phyloP scores from a whole-genome alignment of 257 asterid species.

The Nicotiana undulata region DNA sequence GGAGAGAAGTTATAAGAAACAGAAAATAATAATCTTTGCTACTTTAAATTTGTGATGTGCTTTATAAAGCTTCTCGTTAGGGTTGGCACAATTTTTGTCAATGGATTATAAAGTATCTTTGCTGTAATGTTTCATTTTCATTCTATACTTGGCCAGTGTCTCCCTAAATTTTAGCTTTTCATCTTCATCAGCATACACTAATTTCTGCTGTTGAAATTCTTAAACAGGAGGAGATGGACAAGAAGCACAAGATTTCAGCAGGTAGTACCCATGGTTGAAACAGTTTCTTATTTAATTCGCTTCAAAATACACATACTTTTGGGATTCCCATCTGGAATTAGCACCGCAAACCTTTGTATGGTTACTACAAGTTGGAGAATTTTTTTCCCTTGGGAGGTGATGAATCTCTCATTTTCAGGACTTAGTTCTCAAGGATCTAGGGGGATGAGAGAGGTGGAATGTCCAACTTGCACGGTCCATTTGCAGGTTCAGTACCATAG shows the following conservation, averaged over 20 bases:
- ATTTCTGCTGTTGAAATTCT: constrained; percentile 13
- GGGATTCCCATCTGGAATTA: background rate
- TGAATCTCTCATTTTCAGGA: constrained; percentile 27
- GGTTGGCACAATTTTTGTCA: background rate
- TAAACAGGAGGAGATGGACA: constrained; percentile 86
- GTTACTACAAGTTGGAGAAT: background rate
- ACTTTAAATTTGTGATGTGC: background rate
- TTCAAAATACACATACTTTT: background rate
- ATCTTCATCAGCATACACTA: background rate
- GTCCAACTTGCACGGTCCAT: constrained; percentile 92
- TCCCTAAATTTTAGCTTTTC: background rate
- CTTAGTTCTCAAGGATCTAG: constrained; percentile 33
- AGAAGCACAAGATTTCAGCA: constrained; percentile 51
- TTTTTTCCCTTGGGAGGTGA: background rate
- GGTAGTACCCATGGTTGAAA: constrained; percentile 13
- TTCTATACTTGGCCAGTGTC: background rate
- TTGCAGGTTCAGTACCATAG: constrained; percentile 44
- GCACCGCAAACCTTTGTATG: background rate
- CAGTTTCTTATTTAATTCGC: background rate
- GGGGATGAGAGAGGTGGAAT: constrained; percentile 72
- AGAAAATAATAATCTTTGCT: background rate
- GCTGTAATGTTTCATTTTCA: background rate
- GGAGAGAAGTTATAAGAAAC: background rate
- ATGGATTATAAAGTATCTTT: background rate
- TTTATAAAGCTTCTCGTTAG: background rate